Evolutionary conservation across 495 filamentous ascomycete species (phyloP).

Genomic region (Articulospora tetracladia): DNA sequence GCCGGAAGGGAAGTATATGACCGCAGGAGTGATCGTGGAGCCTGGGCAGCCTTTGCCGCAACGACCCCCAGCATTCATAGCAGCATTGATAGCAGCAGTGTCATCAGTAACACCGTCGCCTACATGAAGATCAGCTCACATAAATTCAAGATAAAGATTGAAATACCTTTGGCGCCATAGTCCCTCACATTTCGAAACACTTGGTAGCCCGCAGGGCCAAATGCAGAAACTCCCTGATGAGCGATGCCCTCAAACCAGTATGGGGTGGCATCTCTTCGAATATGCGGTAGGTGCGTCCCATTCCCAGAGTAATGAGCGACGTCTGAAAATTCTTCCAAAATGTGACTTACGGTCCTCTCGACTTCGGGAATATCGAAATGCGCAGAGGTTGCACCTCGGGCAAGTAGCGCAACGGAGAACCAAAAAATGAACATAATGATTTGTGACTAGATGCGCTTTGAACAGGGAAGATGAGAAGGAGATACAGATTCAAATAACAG

Average conservation of each 20-base stretch:
- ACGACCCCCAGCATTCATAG: slow-evolving; percentile 49
- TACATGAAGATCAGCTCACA: not conserved
- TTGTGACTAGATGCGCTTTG: not conserved
- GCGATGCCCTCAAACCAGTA: slow-evolving; percentile 26
- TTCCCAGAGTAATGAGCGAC: not conserved
- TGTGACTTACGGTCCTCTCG: not conserved
- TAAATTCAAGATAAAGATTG: not conserved
- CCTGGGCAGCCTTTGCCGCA: slow-evolving; percentile 35
- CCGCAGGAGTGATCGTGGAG: slow-evolving; percentile 37
- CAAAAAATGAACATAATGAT: not conserved
- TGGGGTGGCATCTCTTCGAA: slow-evolving; percentile 36
- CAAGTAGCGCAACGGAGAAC: not conserved
- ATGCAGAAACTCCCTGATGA: slow-evolving; percentile 28
- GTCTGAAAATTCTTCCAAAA: not conserved
- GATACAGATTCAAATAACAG: not conserved
- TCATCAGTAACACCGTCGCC: slow-evolving; percentile 74
- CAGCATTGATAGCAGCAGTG: slow-evolving; percentile 63
- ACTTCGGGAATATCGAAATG: not conserved
- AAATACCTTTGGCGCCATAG: slow-evolving; percentile 19
- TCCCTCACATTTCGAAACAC: slow-evolving; percentile 23
- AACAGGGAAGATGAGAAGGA: not conserved
- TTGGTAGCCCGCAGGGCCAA: slow-evolving; percentile 20
- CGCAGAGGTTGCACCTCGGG: not conserved
- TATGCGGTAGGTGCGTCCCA: not conserved
- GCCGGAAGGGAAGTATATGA: slow-evolving; percentile 34